Evolutionary conservation across 2,329 filamentous ascomycete genomes (phyloP).

Genomic region (Ustulina deusta): DNA sequence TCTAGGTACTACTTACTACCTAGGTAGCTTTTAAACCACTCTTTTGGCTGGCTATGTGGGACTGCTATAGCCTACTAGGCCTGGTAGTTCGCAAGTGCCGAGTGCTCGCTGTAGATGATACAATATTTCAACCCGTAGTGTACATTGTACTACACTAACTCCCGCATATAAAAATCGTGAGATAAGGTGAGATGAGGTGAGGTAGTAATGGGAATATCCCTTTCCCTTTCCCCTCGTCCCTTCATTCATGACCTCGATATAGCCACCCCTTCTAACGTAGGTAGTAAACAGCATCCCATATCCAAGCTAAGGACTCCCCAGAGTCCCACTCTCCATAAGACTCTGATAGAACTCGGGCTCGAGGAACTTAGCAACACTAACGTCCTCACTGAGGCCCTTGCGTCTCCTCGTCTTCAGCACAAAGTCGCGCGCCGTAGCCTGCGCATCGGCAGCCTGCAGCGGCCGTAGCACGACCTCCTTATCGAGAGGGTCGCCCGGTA

Average conservation of each 20-base stretch:
- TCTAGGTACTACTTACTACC: background rate
- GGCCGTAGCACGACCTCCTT: conserved; percentile 84
- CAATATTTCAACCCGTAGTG: background rate
- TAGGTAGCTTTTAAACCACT: background rate
- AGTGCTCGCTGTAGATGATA: background rate
- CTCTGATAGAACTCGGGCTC: conserved; percentile 93
- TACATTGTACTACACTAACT: background rate
- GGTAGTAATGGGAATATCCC: background rate
- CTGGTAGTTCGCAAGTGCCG: background rate
- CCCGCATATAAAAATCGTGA: background rate
- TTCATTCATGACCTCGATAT: background rate
- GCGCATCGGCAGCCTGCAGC: conserved; percentile 86
- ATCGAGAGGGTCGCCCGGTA: conserved; percentile 95
- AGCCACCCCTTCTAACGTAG: background rate
- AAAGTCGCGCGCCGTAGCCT: conserved; percentile 94
- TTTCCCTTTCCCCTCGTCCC: background rate
- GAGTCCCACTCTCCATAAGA: conserved; percentile 86
- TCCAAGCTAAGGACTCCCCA: conserved; percentile 63
- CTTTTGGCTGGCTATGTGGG: background rate
- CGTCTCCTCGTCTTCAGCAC: conserved; percentile 93
- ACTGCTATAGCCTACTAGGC: background rate
- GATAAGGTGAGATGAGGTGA: background rate
- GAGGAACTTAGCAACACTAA: conserved; percentile 94
- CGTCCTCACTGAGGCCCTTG: conserved; percentile 95
- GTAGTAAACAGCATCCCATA: background rate